Evolutionary conservation across 371 early-diverging fungal species (phyloP).

Genomic region (Mortierella sp.): DNA sequence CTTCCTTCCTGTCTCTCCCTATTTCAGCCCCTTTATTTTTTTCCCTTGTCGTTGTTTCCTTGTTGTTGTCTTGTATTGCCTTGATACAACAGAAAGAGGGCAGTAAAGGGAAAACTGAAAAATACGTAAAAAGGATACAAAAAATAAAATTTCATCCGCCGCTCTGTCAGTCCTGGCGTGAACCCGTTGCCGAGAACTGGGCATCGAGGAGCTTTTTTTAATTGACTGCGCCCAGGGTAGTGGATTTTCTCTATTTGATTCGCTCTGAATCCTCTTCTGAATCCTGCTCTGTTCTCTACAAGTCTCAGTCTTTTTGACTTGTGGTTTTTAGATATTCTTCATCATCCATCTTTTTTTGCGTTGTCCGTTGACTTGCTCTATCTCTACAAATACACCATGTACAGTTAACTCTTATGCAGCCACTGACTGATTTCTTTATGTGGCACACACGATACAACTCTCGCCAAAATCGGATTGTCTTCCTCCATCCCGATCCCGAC

Average conservation of each 20-base stretch:
- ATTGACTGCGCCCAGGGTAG: background rate
- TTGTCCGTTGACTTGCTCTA: no score
- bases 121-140: background rate
- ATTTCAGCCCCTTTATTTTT: background rate
- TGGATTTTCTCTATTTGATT: background rate
- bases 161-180: no score
- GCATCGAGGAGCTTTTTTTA: background rate
- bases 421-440: no score
- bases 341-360: no score
- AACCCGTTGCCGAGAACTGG: constrained; percentile 13
- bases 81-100: background rate
- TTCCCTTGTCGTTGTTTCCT: background rate
- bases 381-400: no score
- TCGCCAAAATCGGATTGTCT: no score
- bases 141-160: background rate
- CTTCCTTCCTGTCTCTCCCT: background rate
- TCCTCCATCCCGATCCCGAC: no score
- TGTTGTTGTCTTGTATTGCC: background rate
- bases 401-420: no score
- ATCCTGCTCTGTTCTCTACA: no score
- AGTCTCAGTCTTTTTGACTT: no score
- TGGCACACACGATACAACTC: no score
- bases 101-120: background rate
- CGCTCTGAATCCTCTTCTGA: background rate
- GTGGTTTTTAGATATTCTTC: no score